These are phyloP conservation scores for Madurella fahalii DNA, from an alignment of 2,329 filamentous ascomycete species.

Conservation along the genomic window DNA sequence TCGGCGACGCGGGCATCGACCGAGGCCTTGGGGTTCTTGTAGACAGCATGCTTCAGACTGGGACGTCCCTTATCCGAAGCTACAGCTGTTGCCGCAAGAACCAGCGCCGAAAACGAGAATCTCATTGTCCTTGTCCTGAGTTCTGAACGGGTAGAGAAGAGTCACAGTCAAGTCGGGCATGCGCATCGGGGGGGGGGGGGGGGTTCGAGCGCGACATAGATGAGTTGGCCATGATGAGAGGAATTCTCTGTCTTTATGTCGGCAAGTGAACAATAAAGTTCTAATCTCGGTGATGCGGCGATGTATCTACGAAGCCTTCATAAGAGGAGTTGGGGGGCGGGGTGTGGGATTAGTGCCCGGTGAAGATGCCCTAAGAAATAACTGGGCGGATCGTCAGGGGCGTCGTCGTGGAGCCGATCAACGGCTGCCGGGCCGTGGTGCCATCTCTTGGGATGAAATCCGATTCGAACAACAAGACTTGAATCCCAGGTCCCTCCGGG, in stretches of 20 bases:
- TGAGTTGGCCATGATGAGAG: too few species aligned
- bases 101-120: neutral
- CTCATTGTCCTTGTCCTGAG: slow-evolving; percentile 7
- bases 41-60: slow-evolving; percentile 36
- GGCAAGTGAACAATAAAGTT: too few species aligned
- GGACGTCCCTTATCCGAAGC: slow-evolving; percentile 11
- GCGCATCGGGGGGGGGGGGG: too few species aligned
- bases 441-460: neutral
- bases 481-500: too few species aligned
- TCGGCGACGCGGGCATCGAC: slow-evolving; percentile 63
- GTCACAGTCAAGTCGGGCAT: neutral
- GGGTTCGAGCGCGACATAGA: neutral
- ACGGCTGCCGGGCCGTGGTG: neutral
- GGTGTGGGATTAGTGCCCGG: too few species aligned
- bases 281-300: too few species aligned
- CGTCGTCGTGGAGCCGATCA: neutral
- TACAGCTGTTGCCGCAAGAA: slow-evolving; percentile 9
- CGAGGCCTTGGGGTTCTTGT: slow-evolving; percentile 60
- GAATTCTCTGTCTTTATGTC: too few species aligned
- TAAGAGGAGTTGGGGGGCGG: too few species aligned
- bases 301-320: too few species aligned
- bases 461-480: too few species aligned
- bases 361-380: too few species aligned
- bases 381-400: neutral
- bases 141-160: neutral